These are phyloP conservation scores for Lycium ferocissimum DNA, from an alignment of 257 asterid genomes.

Conservation along the genomic window DNA sequence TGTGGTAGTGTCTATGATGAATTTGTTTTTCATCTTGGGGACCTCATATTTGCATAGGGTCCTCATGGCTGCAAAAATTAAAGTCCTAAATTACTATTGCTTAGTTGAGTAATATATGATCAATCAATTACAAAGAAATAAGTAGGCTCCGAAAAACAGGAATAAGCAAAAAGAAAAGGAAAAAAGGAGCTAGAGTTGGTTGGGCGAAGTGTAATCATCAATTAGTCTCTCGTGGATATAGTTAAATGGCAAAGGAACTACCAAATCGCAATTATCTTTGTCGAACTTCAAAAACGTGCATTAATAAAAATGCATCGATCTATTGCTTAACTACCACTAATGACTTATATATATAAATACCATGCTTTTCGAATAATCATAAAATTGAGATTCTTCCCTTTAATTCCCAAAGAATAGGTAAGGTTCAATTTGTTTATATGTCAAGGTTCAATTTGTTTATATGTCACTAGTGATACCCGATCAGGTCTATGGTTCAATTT, in stretches of 20 bases:
- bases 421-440: background rate
- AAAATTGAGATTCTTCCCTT: background rate
- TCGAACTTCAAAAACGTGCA: background rate
- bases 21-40: background rate
- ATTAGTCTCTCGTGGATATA: slow-evolving; percentile 14
- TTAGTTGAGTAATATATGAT: background rate
- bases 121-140: background rate
- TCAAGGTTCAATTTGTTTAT: background rate
- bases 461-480: no score
- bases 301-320: background rate
- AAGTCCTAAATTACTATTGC: background rate
- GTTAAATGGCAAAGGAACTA: background rate
- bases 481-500: background rate
- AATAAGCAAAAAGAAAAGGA: background rate
- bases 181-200: background rate
- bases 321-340: slow-evolving; percentile 18
- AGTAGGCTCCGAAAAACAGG: no score
- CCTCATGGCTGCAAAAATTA: background rate
- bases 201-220: slow-evolving; percentile 23
- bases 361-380: background rate
- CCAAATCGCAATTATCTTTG: slow-evolving; percentile 6
- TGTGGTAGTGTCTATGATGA: background rate
- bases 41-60: slow-evolving; percentile 20
- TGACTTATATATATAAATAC: background rate
- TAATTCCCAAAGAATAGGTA: background rate